A percentile compares a stretch with the other conserved stretches of the same genome.
These are phyloP conservation scores for Wickerhamomyces mucosus DNA, from an alignment of 805 yeast species.

Conservation along the genomic window DNA sequence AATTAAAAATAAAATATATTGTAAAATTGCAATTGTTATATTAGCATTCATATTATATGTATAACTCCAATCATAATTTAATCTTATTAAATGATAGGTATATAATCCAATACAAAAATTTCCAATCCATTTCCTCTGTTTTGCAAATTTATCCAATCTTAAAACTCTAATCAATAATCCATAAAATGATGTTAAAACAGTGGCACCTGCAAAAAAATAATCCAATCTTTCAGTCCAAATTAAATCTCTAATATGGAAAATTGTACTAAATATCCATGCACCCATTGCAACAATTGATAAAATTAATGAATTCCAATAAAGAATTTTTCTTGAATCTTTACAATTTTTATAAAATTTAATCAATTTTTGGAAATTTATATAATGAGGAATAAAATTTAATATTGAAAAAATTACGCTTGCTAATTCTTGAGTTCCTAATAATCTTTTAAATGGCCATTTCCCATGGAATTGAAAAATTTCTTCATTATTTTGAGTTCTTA, in stretches of 20 bases:
- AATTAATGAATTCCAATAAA: conserved; percentile 28
- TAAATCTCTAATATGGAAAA: conserved; percentile 84
- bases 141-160: conserved; percentile 37
- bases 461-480: conserved; percentile 86
- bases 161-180: conserved; percentile 53
- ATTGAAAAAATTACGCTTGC: conserved; percentile 75
- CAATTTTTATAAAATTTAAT: conserved; percentile 3
- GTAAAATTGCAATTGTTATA: conserved; percentile 66
- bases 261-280: conserved; percentile 82
- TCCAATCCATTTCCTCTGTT: conserved; percentile 30
- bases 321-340: conserved; percentile 6
- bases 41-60: conserved; percentile 92
- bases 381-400: conserved; percentile 60
- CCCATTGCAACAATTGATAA: conserved; percentile 59
- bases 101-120: conserved; percentile 41
- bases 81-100: conserved; percentile 51
- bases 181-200: conserved; percentile 74
- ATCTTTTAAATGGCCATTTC: conserved; percentile 87
- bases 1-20: conserved; percentile 37
- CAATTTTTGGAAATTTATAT: conserved; percentile 31
- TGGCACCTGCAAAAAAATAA: conserved; percentile 87
- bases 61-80: conserved; percentile 74
- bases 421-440: conserved; percentile 77
- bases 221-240: conserved; percentile 75
- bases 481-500: conserved; percentile 36